These are phyloP conservation scores for Colletotrichum sp. DNA, from an alignment of 2,329 filamentous ascomycete species.

Conservation along the genomic window DNA sequence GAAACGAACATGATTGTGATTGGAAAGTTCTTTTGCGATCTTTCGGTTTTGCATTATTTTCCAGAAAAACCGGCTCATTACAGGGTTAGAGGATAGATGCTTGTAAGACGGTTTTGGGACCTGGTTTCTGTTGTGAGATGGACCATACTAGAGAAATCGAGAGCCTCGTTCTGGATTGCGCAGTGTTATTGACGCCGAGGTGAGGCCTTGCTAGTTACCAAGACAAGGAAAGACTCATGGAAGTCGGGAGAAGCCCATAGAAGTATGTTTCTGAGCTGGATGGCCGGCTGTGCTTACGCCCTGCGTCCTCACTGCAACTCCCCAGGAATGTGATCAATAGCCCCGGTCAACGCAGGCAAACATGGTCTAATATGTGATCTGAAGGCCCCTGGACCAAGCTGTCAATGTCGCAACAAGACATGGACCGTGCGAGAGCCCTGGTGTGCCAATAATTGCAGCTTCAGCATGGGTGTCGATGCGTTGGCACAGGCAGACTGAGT, in stretches of 20 bases:
- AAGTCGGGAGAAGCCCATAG: not conserved
- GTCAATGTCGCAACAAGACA: not conserved
- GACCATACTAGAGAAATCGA: not conserved
- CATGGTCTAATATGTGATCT: not conserved
- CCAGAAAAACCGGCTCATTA: not conserved
- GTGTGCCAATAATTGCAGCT: not conserved
- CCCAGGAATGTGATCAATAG: not conserved
- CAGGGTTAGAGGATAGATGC: not conserved
- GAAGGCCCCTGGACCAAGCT: not conserved
- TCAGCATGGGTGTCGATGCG: not conserved
- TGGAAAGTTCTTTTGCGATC: too few species aligned
- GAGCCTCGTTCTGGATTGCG: not conserved
- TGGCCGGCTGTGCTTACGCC: not conserved
- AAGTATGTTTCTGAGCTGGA: not conserved
- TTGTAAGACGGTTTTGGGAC: not conserved
- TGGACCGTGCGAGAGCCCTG: constrained; percentile 6
- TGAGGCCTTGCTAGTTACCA: not conserved
- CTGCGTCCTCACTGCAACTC: not conserved
- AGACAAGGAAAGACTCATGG: not conserved
- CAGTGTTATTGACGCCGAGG: not conserved
- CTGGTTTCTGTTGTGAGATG: not conserved
- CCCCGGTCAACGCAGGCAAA: not conserved
- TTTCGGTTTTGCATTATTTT: not conserved
- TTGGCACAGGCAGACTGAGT: not conserved
- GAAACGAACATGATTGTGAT: too few species aligned